Evolutionary conservation across 2,329 filamentous ascomycete genomes (phyloP), one percentile per base, ranked within the genome.

Genomic region (Venturia carpophila): DNA sequence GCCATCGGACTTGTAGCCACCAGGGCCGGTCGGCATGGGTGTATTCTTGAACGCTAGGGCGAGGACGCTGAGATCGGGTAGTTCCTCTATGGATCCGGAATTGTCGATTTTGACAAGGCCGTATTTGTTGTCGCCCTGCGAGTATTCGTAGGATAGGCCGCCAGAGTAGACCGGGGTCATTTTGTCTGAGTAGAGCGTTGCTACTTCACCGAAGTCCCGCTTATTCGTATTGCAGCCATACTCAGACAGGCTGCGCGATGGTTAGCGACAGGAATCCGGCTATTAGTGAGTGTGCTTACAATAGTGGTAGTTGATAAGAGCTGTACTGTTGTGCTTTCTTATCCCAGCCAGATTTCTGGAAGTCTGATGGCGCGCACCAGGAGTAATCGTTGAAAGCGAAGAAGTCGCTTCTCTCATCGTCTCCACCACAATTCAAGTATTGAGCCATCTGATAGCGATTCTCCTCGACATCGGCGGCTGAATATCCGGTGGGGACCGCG

Each of bases 141-240:
- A 87, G 81, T 96, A 99, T 78, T 97, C 92, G 80, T 97, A 99
- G 76, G 96, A 89, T 45, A 99, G 84, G 75, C 94, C 94, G 72
- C 94, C 93, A 47, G 92, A 97, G 84, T 96, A 97, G 72, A 97
- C 92, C 21, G 76, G 70, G 10, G 88, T 92, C 93, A 97, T 97
- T 67, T 96, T 76, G n/a, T 77, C 78, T 77, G 80, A 84, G 87
- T 97, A 97, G 66, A 99, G 82, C 56, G 92, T 82, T 61, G 78
- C 77, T 63, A 97, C 79, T 79, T 97, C 93, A 67, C 86, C 81
- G 73, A 96, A 99, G 72, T 88, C 81, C 71, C 93, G 92, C 67
- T 80, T 84, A 81, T 90, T 92, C 74, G 84, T 88, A 77, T 85
- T 87, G 82, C 93, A 99, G 68, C 93, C 93, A 74, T 89, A 97